Evolutionary conservation across 495 filamentous ascomycete genomes (phyloP).

Genomic region (Talaromyces thailandensis): DNA sequence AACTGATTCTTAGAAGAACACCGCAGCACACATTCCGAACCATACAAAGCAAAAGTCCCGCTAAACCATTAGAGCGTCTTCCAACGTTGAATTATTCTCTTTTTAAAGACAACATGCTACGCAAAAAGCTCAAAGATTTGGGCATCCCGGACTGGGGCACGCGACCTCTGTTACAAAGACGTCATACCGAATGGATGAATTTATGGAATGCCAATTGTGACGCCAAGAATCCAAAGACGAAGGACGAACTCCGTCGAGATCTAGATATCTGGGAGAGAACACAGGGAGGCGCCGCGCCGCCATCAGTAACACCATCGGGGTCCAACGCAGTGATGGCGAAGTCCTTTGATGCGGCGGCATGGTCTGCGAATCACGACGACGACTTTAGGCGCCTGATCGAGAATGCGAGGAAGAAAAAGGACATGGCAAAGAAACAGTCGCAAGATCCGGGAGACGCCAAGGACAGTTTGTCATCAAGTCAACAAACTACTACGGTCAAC

Average conservation of each 20-base stretch:
- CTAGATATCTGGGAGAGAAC: conserved; percentile 79
- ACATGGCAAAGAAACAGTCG: conserved; percentile 9
- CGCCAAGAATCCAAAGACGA: conserved; percentile 58
- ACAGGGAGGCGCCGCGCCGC: conserved; percentile 36
- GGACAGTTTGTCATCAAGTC: conserved; percentile 8
- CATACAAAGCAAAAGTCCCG: background rate
- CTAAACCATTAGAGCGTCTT: conserved; percentile 47
- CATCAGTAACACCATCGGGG: conserved; percentile 12
- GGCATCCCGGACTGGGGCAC: conserved; percentile 69
- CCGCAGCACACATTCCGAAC: background rate
- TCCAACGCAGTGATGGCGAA: conserved; percentile 55
- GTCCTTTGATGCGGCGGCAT: conserved; percentile 71
- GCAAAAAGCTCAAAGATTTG: conserved; percentile 71
- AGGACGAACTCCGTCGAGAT: conserved; percentile 63
- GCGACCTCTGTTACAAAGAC: conserved; percentile 56
- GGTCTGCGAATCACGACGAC: conserved; percentile 59
- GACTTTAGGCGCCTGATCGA: conserved; percentile 72
- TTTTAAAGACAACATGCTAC: conserved; percentile 63
- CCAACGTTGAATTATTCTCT: conserved; percentile 74
- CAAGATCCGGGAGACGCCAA: conserved; percentile 14
- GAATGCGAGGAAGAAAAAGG: conserved; percentile 45
- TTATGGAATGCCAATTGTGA: conserved; percentile 97
- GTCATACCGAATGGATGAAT: conserved; percentile 91
- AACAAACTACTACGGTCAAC: background rate
- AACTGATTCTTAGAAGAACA: background rate